Evolutionary conservation across 768 basidiomycete species (phyloP), one percentile per base, ranked within the genome.

Genomic region (Agaricus subrufescens): DNA sequence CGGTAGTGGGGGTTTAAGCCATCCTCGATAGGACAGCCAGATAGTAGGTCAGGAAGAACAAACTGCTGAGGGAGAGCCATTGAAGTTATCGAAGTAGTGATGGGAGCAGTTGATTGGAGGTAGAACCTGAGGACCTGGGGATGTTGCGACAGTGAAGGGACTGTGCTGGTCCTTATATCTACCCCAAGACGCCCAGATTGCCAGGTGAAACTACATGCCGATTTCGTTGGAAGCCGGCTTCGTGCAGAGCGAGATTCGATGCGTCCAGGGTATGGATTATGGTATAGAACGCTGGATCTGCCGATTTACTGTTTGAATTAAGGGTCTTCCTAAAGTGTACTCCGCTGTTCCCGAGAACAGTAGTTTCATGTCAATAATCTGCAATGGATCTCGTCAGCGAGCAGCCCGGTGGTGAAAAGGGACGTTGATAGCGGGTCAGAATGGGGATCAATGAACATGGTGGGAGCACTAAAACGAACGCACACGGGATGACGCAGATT

Each of bases 1-100:
- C 73, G 71, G 65, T 85, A 84, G 67, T 82, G 69, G 30, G 83
- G 81, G 65, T 84, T 86, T 37, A 75, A 80, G 9, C 71, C 73
- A 43, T 78, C 76, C 55, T 71, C 67, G 57, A 78, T 65, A 51
- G 80, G 75, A 50, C 79, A 82, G 45, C 73, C 63, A 25, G 75
- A 66, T 42, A 80, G 69, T 49, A 87, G 75, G 67, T 86, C 79
- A 25, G 84, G 85, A 60, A 87, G 78, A 53, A 73, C 58, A 65
- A 83, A 80, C 54, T 75, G 73, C 14, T 56, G 47, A 27, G 40
- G 54, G 15, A n/a, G 39, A 49, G 54, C 14, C 55, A 56, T 56
- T 19, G 34, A 65, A 66, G 47, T 50, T 46, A 53, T 63, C 37
- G 38, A 52, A 52, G 45, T 61, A 43, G 60, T 49, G 55, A 46